phyloP scores from a whole-genome alignment of 768 basidiomycete species.

The Fistulinella prunicolor region DNA sequence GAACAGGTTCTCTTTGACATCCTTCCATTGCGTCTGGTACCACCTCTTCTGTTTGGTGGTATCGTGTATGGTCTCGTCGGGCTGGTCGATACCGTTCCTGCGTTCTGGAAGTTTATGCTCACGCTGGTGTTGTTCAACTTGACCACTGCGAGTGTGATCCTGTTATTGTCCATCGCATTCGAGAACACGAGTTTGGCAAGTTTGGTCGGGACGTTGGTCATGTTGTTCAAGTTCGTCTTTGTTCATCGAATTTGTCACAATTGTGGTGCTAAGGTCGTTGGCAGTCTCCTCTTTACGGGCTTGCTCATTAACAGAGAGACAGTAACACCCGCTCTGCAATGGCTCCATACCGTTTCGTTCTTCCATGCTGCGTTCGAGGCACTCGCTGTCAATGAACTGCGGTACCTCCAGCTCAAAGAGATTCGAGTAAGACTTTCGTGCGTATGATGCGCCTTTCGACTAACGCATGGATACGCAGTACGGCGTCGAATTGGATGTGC shows the following conservation, averaged over 20 bases:
- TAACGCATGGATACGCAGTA: conserved; percentile 53
- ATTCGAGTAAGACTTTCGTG: conserved; percentile 60
- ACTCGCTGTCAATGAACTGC: conserved; percentile 93
- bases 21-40: conserved; percentile 89
- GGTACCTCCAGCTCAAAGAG: conserved; percentile 91
- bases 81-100: conserved; percentile 82
- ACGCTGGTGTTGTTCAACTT: conserved; percentile 95
- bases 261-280: conserved; percentile 3
- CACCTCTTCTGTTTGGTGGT: conserved; percentile 91
- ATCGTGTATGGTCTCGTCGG: conserved; percentile 96
- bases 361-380: conserved; percentile 99
- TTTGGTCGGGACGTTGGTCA: conserved; percentile 89
- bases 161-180: conserved; percentile 88
- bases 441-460: neutral
- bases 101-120: conserved; percentile 98
- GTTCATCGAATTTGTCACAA: neutral
- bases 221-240: conserved; percentile 92
- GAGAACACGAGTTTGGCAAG: conserved; percentile 86
- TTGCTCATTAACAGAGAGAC: conserved; percentile 92
- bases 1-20: conserved; percentile 90
- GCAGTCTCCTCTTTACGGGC: conserved; percentile 91
- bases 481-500: conserved; percentile 94
- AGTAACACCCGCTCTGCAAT: conserved; percentile 66
- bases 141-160: conserved; percentile 88
- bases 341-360: conserved; percentile 91